A percentile compares a stretch with the other conserved stretches of the same genome.
phyloP scores from a whole-genome alignment of 2,329 filamentous ascomycete genomes.

The Ceratocystis diversiconidia region DNA sequence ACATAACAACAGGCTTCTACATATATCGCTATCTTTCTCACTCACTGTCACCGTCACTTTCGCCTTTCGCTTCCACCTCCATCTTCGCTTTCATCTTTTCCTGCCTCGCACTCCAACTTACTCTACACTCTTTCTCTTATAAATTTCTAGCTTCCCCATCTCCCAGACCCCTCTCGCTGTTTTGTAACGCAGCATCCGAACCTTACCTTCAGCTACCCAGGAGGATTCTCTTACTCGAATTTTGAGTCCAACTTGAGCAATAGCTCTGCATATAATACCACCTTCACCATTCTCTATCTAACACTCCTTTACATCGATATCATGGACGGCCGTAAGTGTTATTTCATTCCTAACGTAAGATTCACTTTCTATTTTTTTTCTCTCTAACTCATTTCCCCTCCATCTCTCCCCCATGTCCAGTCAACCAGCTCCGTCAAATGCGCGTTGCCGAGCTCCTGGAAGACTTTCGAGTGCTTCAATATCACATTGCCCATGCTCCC shows the following conservation, averaged over 20 bases:
- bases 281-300: not conserved
- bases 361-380: not conserved
- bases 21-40: not conserved
- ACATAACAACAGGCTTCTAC: not conserved
- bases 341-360: not conserved
- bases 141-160: not conserved
- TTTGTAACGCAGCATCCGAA: too few species aligned
- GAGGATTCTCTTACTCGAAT: not conserved
- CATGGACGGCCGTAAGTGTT: conserved; percentile 23
- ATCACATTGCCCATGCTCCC: conserved; percentile 44
- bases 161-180: not conserved
- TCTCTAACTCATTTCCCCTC: conserved; percentile 5
- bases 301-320: not conserved
- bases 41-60: not conserved
- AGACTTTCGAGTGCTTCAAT: conserved; percentile 48
- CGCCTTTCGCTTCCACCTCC: not conserved
- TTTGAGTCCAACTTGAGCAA: not conserved
- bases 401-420: conserved; percentile 26
- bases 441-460: conserved; percentile 48
- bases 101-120: not conserved
- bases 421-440: conserved; percentile 44
- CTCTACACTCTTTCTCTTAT: not conserved
- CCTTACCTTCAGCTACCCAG: not conserved
- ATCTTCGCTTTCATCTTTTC: not conserved
- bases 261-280: not conserved